Conservation (phyloP, 139 green algal species). For the Asterochloris erici region DNA sequence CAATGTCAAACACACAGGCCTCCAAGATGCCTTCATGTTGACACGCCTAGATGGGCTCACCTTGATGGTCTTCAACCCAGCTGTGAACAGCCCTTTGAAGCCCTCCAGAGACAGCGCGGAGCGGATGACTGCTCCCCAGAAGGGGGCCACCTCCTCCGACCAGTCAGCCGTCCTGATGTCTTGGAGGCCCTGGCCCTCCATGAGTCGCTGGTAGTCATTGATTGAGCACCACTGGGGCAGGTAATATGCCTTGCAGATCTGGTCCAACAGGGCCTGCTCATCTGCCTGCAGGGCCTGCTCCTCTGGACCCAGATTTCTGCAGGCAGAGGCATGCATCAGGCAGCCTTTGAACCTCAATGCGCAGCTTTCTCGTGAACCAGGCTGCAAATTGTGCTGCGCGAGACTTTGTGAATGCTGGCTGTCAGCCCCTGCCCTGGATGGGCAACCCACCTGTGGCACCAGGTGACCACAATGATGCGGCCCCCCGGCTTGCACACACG, state of each 20-base stretch:
- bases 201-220: conserved; percentile 82
- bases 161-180: conserved; percentile 78
- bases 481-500: conserved; percentile 85
- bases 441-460: conserved; percentile 67
- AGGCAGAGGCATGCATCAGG: background rate
- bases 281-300: conserved; percentile 41
- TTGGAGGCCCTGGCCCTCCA: conserved; percentile 45
- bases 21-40: too few species aligned
- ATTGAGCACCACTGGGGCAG: conserved; percentile 93
- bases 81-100: conserved; percentile 75
- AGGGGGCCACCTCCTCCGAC: conserved; percentile 87
- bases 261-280: conserved; percentile 77
- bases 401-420: too few species aligned
- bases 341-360: too few species aligned
- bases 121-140: conserved; percentile 93
- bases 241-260: conserved; percentile 97
- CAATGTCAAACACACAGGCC: background rate
- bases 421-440: too few species aligned
- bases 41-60: conserved; percentile 6
- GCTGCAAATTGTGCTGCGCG: too few species aligned
- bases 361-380: too few species aligned
- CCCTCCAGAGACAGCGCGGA: conserved; percentile 72
- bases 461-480: conserved; percentile 83
- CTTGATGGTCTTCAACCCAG: conserved; percentile 87
- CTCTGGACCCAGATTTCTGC: conserved; percentile 34